Base-by-base conservation (phyloP, 176 grass and related monocot species). In the Tillandsia fasciculata region DNA sequence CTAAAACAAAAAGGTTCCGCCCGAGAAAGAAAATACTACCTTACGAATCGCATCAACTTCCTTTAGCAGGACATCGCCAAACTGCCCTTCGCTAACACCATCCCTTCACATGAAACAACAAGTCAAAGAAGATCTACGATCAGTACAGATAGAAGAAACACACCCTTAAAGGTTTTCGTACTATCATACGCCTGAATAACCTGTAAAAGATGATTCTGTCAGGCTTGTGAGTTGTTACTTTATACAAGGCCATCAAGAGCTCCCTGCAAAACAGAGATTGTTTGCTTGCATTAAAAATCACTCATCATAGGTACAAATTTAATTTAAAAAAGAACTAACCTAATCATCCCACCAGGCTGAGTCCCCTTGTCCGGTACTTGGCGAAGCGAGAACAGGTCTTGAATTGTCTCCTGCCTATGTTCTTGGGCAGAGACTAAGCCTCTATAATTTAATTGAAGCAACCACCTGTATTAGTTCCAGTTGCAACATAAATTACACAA, bases 171-270 rank as follows among this genome's bases (percentile, higher is more conserved):
- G 56, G 10, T 2, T 61, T 1, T 61, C 12, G 10, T 1, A 61
- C 22, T 7, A 9, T 61, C 9, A 22, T 17, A n/a, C 54, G 15
- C 4, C 65, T 15, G 67, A 58, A 48, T 49, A 70, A 85, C 92
- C 92, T 89, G 76, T 96, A 96, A 63, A 96, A 96, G 51, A 96
- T 91, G n/a, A 96, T 96, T 67, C 85, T 79, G 1, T 3, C 0
- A 23, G 92, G 92, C 64, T 74, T 89, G 2, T 0, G 3, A 0
- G 9, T 3, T 14, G 72, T 85, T 49, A 56, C 58, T n/a, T 3
- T 76, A 48, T 2, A 69, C 64, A 96, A 96, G 8, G 83, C 70
- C 12, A 50, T 0, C 63, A 91, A 59, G 9, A 91, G 76, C 15
- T 96, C 88, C 53, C 92, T 88, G 68, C 26, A 79, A 1, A 88